Evolutionary conservation across 1,284 basidiomycete genomes (phyloP).

Genomic region (Apiotrichum gracile): DNA sequence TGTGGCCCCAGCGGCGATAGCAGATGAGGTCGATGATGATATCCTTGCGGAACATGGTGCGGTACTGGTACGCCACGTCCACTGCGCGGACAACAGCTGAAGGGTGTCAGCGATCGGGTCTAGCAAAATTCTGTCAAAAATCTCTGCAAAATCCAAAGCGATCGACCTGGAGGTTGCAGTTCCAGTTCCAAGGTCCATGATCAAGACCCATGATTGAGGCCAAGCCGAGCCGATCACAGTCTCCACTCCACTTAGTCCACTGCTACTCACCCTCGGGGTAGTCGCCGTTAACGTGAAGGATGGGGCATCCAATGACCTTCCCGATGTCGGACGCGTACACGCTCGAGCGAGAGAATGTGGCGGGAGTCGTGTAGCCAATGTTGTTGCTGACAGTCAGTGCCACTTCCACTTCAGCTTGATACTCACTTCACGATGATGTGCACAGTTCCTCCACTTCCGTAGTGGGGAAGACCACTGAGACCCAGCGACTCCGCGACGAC

Average conservation of each 20-base stretch:
- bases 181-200: no score
- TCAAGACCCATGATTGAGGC: no score
- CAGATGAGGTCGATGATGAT: slow-evolving; percentile 81
- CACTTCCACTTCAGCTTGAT: background rate
- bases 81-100: slow-evolving; percentile 70
- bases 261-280: slow-evolving; percentile 65
- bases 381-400: slow-evolving; percentile 46
- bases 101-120: slow-evolving; percentile 7
- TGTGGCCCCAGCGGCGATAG: slow-evolving; percentile 76
- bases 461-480: slow-evolving; percentile 78
- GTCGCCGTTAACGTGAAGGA: slow-evolving; percentile 88
- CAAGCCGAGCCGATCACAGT: no score
- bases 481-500: slow-evolving; percentile 82
- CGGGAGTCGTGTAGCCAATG: slow-evolving; percentile 84
- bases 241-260: slow-evolving; percentile 18
- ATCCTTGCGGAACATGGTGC: slow-evolving; percentile 78
- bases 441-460: slow-evolving; percentile 77
- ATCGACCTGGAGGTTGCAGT: no score
- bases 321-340: slow-evolving; percentile 83
- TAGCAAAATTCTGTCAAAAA: no score
- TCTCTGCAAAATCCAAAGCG: no score
- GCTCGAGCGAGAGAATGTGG: slow-evolving; percentile 71
- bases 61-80: slow-evolving; percentile 72
- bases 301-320: slow-evolving; percentile 81
- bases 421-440: slow-evolving; percentile 86